These are phyloP conservation scores for Neurospora terricola DNA, from an alignment of 495 filamentous ascomycete genomes.

Conservation along the genomic window DNA sequence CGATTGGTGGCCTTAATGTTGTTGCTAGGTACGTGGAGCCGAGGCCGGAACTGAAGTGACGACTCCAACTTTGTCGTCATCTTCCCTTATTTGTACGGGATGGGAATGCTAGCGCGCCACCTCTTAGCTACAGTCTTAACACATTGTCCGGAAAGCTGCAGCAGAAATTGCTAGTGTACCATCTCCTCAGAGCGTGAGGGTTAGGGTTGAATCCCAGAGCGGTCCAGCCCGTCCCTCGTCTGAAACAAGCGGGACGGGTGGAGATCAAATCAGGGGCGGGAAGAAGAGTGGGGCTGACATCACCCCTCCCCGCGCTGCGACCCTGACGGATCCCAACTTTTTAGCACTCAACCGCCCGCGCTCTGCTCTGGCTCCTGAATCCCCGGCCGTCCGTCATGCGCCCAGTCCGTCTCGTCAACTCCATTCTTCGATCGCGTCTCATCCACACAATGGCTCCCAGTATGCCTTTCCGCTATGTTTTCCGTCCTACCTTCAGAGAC, in stretches of 20 bases:
- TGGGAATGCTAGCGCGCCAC: neutral
- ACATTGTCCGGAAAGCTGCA: rapidly evolving
- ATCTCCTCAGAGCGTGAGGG: neutral
- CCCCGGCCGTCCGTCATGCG: neutral
- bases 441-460: slow-evolving; percentile 35
- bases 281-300: neutral
- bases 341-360: neutral
- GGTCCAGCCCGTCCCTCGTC: neutral
- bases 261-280: neutral
- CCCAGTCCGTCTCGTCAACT: neutral
- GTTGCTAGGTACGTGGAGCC: neutral
- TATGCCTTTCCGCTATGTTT: slow-evolving; percentile 14
- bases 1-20: too few species aligned
- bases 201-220: neutral
- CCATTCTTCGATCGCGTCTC: slow-evolving; percentile 7
- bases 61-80: too few species aligned
- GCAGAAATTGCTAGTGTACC: neutral
- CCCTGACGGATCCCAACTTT: neutral
- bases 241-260: neutral
- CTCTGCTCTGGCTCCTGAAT: neutral
- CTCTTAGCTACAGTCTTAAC: neutral
- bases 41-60: neutral
- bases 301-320: neutral
- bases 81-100: neutral
- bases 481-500: neutral